Conservation (phyloP, 306 rosid species). For the Prunus fruticosa region DNA sequence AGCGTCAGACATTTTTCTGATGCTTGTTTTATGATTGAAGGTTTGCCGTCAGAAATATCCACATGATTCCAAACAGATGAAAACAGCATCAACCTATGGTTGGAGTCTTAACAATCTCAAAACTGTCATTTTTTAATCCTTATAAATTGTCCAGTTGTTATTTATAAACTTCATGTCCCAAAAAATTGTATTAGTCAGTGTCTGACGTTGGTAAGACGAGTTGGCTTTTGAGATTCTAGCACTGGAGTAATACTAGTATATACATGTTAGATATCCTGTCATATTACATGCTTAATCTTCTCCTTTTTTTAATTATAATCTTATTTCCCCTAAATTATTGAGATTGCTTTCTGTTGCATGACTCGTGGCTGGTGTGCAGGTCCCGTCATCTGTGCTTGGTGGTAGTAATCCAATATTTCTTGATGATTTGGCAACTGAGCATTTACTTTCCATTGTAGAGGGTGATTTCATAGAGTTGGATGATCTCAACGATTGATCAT, state of each 20-base stretch:
- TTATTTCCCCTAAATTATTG: not conserved
- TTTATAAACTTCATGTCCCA: not conserved
- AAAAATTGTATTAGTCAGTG: not conserved
- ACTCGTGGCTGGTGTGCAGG: constrained; percentile 41
- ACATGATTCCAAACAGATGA: not conserved
- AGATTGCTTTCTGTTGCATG: constrained; percentile 5
- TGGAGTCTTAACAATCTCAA: not conserved
- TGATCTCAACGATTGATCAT: constrained; percentile 44
- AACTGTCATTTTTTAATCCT: not conserved
- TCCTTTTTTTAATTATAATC: not conserved
- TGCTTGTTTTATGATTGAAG: not conserved
- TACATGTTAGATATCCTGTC: not conserved
- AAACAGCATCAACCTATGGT: not conserved
- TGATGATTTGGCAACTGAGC: constrained; percentile 23
- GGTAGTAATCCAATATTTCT: constrained; percentile 19
- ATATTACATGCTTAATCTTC: not conserved
- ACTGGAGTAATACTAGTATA: not conserved
- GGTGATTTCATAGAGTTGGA: constrained; percentile 63
- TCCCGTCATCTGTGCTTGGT: constrained; percentile 24
- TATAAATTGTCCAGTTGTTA: not conserved
- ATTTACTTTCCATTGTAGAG: constrained; percentile 36
- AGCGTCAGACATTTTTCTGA: not conserved
- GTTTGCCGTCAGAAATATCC: not conserved
- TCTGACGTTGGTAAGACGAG: not conserved
- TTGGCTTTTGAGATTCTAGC: constrained; percentile 1